Conservation (phyloP, 306 rosid species). For the Cicer bijugum region DNA sequence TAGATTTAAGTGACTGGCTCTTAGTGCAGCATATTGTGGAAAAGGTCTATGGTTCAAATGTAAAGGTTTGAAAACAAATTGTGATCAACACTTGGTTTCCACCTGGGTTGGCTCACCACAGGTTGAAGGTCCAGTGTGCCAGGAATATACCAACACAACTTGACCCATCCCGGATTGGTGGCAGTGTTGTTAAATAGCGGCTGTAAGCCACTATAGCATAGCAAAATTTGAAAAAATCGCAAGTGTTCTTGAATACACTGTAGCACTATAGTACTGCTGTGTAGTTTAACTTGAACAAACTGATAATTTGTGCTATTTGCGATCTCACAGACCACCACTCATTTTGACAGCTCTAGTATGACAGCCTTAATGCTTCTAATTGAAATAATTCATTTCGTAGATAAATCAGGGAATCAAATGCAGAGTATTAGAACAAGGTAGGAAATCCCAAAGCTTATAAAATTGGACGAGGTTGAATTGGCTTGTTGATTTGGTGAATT, state of each 20-base stretch:
- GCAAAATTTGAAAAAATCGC: no score
- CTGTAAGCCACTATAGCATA: no score
- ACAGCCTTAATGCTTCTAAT: neutral
- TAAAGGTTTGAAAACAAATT: neutral
- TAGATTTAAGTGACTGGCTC: slow-evolving; percentile 4
- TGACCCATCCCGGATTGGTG: neutral
- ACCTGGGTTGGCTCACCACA: neutral
- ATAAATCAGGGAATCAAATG: neutral
- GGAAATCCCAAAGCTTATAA: slow-evolving; percentile 28
- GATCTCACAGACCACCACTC: no score
- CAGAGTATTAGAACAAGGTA: slow-evolving; percentile 1
- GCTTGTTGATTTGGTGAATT: slow-evolving; percentile 27
- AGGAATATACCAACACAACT: neutral
- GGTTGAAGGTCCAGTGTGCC: neutral
- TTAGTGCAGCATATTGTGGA: neutral
- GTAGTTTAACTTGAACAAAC: no score
- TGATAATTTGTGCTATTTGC: no score
- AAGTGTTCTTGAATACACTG: no score
- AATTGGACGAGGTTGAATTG: slow-evolving; percentile 29
- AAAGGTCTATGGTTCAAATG: slow-evolving; percentile 12
- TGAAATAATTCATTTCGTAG: slow-evolving; percentile 6
- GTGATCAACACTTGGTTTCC: slow-evolving; percentile 3
- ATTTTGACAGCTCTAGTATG: neutral
- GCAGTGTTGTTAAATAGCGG: neutral
- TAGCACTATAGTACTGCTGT: no score